Evolutionary conservation across 306 rosid genomes (phyloP), one percentile per base, ranked within the genome.

Genomic region (Delonix regia): DNA sequence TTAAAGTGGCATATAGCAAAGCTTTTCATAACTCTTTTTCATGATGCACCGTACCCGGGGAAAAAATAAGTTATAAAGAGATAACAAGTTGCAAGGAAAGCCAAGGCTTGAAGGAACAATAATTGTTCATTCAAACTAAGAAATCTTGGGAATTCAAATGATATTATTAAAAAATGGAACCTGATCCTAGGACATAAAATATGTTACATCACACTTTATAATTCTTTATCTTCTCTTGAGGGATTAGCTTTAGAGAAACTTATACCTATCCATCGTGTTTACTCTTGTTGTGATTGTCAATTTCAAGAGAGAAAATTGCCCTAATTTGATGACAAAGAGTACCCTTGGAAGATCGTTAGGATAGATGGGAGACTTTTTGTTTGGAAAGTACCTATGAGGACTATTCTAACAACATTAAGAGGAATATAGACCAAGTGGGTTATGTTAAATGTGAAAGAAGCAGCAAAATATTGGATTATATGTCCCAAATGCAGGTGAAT

Each of bases 91-190:
- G 59, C 9, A 44, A 57, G 33, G 28, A 13, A 53, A 53, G 11
- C 21, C 11, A 19, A 5, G n/a, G n/a, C n/a, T n/a, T n/a, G 28
- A 21, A 34, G 8, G 64, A 10, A 10, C 5, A 5, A 24, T 22
- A 55, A 47, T 12, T n/a, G n/a, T 19, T 12, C 42, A 73, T 3
- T 38, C 48, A 22, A 73, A 12, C 34, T 62, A 52, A 28, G 52
- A 18, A 71, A 71, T 49, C 75, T 71, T 70, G 10, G 28, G n/a
- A 70, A 36, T 74, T 63, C 19, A 55, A 21, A 64, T 21, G 70
- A 68, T 38, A 42, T 72, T 64, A 28, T 76, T 36, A 71, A 53
- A 68, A 44, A 76, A n/a, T 76, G 27, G 14, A 55, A 51, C 63
- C 36, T 47, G 56, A 73, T 38, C 18, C 49, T 19, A 64, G 36